Conservation (phyloP, 169 alveolate genomes). For the Sarcocystis neurona region DNA sequence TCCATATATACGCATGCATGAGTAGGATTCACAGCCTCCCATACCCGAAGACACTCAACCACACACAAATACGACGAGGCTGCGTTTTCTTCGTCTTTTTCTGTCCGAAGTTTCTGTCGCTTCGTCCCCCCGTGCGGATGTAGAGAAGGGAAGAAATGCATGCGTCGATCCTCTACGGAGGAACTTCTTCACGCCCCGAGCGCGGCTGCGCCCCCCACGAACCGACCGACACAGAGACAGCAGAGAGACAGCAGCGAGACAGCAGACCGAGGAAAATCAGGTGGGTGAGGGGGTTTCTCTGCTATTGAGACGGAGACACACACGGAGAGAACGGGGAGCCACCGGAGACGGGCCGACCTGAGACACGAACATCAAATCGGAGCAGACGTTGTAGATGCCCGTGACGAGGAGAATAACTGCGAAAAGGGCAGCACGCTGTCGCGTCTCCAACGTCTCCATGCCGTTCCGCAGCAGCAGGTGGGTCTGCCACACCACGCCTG, state of each 20-base stretch:
- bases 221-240: not conserved
- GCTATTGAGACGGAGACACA: not conserved
- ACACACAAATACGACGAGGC: too few relatives aligned
- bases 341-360: slow-evolving; percentile 17
- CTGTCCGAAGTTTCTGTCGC: too few relatives aligned
- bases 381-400: slow-evolving; percentile 33
- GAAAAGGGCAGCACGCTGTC: slow-evolving; percentile 11
- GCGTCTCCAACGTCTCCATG: too few relatives aligned
- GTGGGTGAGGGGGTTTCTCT: too few relatives aligned
- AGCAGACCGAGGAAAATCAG: not conserved
- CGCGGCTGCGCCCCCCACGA: not conserved
- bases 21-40: too few relatives aligned
- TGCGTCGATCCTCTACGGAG: too few relatives aligned
- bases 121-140: too few relatives aligned
- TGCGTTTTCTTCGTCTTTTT: too few relatives aligned
- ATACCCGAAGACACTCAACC: too few relatives aligned
- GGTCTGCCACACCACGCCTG: too few relatives aligned
- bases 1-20: not conserved
- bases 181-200: not conserved
- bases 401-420: not conserved
- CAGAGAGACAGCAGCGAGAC: not conserved
- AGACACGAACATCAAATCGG: slow-evolving; percentile 47
- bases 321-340: not conserved
- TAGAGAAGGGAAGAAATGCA: too few relatives aligned
- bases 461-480: too few relatives aligned